These are phyloP conservation scores for Schizothecium vesticola DNA, from an alignment of 495 filamentous ascomycete genomes.

Conservation along the genomic window DNA sequence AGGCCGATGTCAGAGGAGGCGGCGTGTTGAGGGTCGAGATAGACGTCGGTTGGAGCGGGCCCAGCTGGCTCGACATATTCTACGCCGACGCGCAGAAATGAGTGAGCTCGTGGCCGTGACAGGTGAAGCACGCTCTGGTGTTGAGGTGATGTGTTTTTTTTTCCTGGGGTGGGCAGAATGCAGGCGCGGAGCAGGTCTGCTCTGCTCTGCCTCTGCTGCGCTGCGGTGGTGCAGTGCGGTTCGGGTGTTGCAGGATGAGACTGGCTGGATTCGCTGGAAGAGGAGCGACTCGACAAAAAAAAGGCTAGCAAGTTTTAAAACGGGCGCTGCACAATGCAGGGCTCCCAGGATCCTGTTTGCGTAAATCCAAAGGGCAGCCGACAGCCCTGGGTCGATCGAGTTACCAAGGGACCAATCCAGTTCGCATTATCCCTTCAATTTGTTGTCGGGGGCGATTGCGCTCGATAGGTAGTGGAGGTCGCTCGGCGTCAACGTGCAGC, in stretches of 20 bases:
- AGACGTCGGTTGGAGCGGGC: slow-evolving; percentile 47
- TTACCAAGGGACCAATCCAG: slow-evolving; percentile 16
- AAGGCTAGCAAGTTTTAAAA: slow-evolving; percentile 14
- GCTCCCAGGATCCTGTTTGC: slow-evolving; percentile 15
- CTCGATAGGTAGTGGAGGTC: not conserved
- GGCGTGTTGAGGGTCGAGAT: slow-evolving; percentile 43
- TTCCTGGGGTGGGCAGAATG: not conserved
- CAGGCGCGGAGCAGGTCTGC: slow-evolving; percentile 11
- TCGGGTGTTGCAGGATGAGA: slow-evolving; percentile 1
- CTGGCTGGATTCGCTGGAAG: not conserved
- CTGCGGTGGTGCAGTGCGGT: not conserved
- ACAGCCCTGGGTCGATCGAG: slow-evolving; percentile 3
- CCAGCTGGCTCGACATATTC: slow-evolving; percentile 52
- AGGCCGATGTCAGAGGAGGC: slow-evolving; percentile 35
- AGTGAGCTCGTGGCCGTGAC: not conserved
- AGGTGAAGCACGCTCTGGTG: slow-evolving; percentile 8
- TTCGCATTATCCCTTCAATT: slow-evolving; percentile 13
- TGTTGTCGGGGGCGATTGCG: not conserved
- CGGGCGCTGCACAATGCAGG: slow-evolving; percentile 16
- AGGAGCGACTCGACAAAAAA: slow-evolving; percentile 14
- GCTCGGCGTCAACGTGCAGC: slow-evolving; percentile 7
- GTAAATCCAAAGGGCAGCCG: slow-evolving; percentile 7
- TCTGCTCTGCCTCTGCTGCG: not conserved
- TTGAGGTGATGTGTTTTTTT: slow-evolving; percentile 5
- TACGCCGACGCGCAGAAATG: slow-evolving; percentile 21